Evolutionary conservation across 177 flowering plant genomes (phyloP), one percentile per base, ranked within the genome.

Genomic region (Vitis hybrid): DNA sequence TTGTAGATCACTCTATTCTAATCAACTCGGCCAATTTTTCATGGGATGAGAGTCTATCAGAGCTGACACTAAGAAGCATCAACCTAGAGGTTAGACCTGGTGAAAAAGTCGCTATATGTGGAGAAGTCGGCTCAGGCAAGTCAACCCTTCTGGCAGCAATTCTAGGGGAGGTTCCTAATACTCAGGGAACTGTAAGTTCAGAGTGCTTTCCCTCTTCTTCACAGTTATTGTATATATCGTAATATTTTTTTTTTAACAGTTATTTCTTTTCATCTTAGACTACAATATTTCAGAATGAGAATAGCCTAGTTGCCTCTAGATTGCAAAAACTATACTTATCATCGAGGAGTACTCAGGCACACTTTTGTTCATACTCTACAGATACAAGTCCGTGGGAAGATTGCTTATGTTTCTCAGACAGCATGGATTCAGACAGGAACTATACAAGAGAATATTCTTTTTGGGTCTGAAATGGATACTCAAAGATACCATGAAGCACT

Each of bases 371-470:
- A 39, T 5, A 5, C 55, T 18, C 19, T 67, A 48, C 76, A 83
- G 83, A 79, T 85, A 73, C 72, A 76, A 60, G 80, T 89, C 60
- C 60, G 70, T 74, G 93, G 93, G 16, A 77, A 72, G 33, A 85
- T 73, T 62, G 87, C 90, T 53, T 87, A 87, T 82, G 93, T 87
- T 62, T 78, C 93, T 31, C 90, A 87, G 70, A 75, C 78, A 33
- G 81, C 93, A 45, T 89, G 93, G 93, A 89, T 89, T 51, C 90
- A 87, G 68, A 89, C 85, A 18, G 89, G 89, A 16, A 86, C 85
- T 7, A 75, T 89, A 58, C 83, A 70, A 65, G 91, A 89, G 26
- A 89, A 89, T 66, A 80, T 89, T 33, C 65, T 87, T 29, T 87
- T 86, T 73, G 93, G 92, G 5, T 77, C 80, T 64, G 51, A 68